Conservation (phyloP, 2,329 filamentous ascomycete genomes). For the Pseudocercospora vitis region DNA sequence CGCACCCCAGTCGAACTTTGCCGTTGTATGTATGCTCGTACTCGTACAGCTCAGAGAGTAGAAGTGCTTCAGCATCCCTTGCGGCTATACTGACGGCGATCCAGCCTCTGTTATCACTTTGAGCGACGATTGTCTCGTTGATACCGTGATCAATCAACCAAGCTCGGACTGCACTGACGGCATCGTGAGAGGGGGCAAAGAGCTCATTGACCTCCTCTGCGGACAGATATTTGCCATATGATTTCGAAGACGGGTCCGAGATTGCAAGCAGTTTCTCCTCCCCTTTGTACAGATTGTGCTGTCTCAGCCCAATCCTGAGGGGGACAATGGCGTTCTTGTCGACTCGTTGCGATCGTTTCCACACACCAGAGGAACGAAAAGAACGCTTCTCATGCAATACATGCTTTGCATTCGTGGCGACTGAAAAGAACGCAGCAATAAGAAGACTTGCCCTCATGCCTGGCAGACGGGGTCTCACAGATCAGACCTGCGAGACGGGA, state of each 20-base stretch:
- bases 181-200: slow-evolving; percentile 41
- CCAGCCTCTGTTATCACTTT: slow-evolving; percentile 40
- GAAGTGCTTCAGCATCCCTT: slow-evolving; percentile 41
- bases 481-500: not conserved
- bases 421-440: not conserved
- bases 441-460: not conserved
- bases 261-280: slow-evolving; percentile 37
- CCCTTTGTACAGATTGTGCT: slow-evolving; percentile 25
- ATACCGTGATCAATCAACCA: slow-evolving; percentile 42
- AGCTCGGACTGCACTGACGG: slow-evolving; percentile 38
- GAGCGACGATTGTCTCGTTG: slow-evolving; percentile 30
- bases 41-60: slow-evolving; percentile 43
- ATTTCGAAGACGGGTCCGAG: slow-evolving; percentile 33
- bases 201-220: slow-evolving; percentile 41
- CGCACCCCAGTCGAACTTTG: slow-evolving; percentile 37
- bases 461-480: not conserved
- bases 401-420: slow-evolving; percentile 1
- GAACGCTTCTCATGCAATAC: slow-evolving; percentile 24
- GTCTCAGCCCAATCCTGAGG: slow-evolving; percentile 27
- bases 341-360: slow-evolving; percentile 40
- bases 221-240: slow-evolving; percentile 39
- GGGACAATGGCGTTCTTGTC: slow-evolving; percentile 36
- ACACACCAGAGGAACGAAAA: slow-evolving; percentile 15
- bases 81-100: slow-evolving; percentile 42
- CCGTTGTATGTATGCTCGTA: slow-evolving; percentile 5